These are phyloP conservation scores for Leucoagaricus sp. DNA, from an alignment of 1,284 basidiomycete species.

Conservation along the genomic window DNA sequence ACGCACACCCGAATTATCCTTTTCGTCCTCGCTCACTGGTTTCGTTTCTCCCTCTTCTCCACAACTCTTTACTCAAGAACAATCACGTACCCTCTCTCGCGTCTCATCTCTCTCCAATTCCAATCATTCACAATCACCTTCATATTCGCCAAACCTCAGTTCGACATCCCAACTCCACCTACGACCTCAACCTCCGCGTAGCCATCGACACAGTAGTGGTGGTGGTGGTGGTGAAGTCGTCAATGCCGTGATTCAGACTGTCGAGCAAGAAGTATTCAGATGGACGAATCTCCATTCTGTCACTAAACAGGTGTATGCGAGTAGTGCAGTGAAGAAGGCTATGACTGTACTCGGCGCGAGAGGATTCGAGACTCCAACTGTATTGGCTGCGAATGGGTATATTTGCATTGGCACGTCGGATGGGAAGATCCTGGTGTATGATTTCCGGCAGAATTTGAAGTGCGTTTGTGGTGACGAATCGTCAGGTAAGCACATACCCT, in stretches of 20 bases:
- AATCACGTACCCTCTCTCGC: slow-evolving; percentile 67
- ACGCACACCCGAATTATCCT: slow-evolving; percentile 22
- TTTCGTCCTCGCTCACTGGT: slow-evolving; percentile 40
- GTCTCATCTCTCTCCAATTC: slow-evolving; percentile 60
- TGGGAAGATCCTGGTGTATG: slow-evolving; percentile 84
- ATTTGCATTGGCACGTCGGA: slow-evolving; percentile 87
- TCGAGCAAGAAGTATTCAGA: slow-evolving; percentile 65
- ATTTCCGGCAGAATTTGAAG: slow-evolving; percentile 86
- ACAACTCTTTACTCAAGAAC: slow-evolving; percentile 35
- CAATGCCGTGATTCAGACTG: slow-evolving; percentile 3
- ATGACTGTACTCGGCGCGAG: slow-evolving; percentile 61
- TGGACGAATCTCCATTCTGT: slow-evolving; percentile 77
- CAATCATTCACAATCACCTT: slow-evolving; percentile 33
- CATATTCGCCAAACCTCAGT: slow-evolving; percentile 24
- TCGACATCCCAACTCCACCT: slow-evolving; percentile 15
- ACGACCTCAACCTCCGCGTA: neutral
- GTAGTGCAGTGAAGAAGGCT: slow-evolving; percentile 49
- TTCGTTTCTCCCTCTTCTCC: slow-evolving; percentile 47
- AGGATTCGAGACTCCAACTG: slow-evolving; percentile 69
- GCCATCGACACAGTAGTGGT: too few species aligned
- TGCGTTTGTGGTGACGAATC: slow-evolving; percentile 74
- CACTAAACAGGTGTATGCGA: slow-evolving; percentile 52
- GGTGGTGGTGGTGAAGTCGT: neutral
- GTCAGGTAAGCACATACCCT: slow-evolving; percentile 51
- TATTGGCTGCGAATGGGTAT: slow-evolving; percentile 84